Base-by-base conservation (phyloP, 805 yeast genomes). In the Torulaspora indica region DNA sequence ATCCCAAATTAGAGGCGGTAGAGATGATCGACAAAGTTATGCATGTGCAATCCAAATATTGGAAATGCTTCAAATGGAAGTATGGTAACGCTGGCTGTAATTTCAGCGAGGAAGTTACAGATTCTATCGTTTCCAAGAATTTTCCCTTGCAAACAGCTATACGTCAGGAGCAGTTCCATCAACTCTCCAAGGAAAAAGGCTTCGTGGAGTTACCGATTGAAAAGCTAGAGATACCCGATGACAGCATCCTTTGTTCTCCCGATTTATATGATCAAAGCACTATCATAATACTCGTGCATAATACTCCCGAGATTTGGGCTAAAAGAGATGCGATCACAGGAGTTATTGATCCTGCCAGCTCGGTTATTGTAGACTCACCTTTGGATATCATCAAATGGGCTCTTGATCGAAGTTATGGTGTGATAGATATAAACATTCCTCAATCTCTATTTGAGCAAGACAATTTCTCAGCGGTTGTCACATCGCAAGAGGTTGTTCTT, bases 251-350 rank as follows among this genome's bases (percentile, higher is more conserved):
- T 73, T 56, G 85, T 76, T 43, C 85, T 77, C 60, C 82, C 77
- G 54, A 78, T 82, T 75, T 90, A 20, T 78, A 78, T 60, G 75
- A 77, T 9, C 68, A 81, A 30, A 75, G 78, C n/a, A 77, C 83
- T 5, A 64, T 90, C 5, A 68, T 89, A 8, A 69, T 91, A 7
- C 62, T 86, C 5, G 78, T 90, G 14, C 98, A 90, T 64, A 98
- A 90, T 57, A 87, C 97, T 2, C 86, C 96, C 5, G 90, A 88
- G 47, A 75, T 93, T 5, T 89, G 96, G 95, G 95, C 95, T 1
- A 79, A 82, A 52, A 69, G 82, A 31, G 89, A 88, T 60, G 86
- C 95, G 0, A 64, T 81, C 4, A 78, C 85, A 8, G 98, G 98
- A 6, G 72, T 77, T 39, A 76, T 91, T 29, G 87, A 86, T 51